A percentile compares a stretch with the other conserved stretches of the same genome.
These are phyloP conservation scores for Biscogniauxia mediterranea DNA, from an alignment of 2,329 filamentous ascomycete genomes.

Conservation along the genomic window DNA sequence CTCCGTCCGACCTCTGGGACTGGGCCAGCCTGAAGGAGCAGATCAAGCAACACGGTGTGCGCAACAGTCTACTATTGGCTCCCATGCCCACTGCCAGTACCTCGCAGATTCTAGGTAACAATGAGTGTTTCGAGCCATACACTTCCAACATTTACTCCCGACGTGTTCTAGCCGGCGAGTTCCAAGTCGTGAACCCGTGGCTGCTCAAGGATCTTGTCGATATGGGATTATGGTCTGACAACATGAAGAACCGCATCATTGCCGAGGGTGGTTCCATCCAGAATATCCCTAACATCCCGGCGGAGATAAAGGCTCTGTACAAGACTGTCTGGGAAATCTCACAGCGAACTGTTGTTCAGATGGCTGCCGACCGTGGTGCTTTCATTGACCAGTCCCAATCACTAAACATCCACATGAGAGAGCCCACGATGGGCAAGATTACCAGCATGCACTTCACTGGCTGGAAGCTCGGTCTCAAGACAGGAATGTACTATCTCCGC, in stretches of 20 bases:
- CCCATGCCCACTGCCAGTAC: constrained; percentile 98
- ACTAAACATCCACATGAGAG: constrained; percentile 99
- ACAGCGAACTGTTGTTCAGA: constrained; percentile 91
- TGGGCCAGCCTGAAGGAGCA: constrained; percentile 86
- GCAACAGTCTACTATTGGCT: constrained; percentile 91
- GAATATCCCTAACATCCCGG: constrained; percentile 93
- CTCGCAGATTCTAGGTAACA: constrained; percentile 97
- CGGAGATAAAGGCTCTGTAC: constrained; percentile 94
- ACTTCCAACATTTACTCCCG: constrained; percentile 99
- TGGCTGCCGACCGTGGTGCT: constrained; percentile 96
- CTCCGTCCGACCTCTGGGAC: constrained; percentile 92
- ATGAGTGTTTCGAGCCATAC: constrained; percentile 99
- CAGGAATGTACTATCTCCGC: constrained; percentile 99
- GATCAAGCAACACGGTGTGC: constrained; percentile 89
- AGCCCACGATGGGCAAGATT: constrained; percentile 99
- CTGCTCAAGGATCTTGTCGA: constrained; percentile 96
- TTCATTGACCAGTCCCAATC: constrained; percentile 99
- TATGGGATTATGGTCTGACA: constrained; percentile 96
- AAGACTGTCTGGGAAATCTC: constrained; percentile 99
- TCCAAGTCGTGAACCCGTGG: constrained; percentile 99
- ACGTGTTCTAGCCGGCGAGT: constrained; percentile 95
- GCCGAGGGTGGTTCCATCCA: constrained; percentile 94
- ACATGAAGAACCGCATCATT: constrained; percentile 99
- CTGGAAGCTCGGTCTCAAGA: constrained; percentile 99
- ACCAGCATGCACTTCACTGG: constrained; percentile 99